Percentiles rank a stretch among this genome's conserved stretches.
These are phyloP conservation scores for Chalciporus pseudorubinellus DNA, from an alignment of 768 basidiomycete species.

Conservation along the genomic window DNA sequence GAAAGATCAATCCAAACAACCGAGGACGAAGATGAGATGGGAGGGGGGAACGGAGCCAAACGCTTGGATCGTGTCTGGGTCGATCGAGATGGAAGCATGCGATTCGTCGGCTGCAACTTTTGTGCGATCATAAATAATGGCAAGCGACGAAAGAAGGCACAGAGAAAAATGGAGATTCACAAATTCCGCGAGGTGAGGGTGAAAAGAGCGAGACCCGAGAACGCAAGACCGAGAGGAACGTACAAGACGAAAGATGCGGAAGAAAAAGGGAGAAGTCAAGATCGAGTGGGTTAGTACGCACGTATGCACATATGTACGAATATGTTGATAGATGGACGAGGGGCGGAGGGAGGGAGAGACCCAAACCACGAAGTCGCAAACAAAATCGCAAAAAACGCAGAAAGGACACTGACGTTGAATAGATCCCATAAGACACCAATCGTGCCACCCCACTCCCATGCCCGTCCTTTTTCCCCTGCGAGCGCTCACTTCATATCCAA, in stretches of 20 bases:
- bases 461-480: background rate
- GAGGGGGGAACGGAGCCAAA: background rate
- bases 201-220: too few relatives aligned
- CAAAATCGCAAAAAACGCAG: background rate
- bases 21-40: too few relatives aligned
- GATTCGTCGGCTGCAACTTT: background rate
- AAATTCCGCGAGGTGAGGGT: background rate
- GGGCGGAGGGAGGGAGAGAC: too few relatives aligned
- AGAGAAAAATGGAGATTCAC: background rate
- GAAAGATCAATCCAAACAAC: background rate
- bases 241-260: too few relatives aligned
- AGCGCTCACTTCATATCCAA: constrained; percentile 27
- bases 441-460: constrained; percentile 7
- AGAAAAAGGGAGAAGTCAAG: too few relatives aligned
- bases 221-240: too few relatives aligned
- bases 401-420: constrained; percentile 7
- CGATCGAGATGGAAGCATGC: too few relatives aligned
- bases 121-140: background rate
- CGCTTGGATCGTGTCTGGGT: background rate
- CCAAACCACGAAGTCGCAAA: too few relatives aligned
- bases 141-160: background rate
- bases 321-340: too few relatives aligned
- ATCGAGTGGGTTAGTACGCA: too few relatives aligned
- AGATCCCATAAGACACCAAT: constrained; percentile 6
- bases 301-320: too few relatives aligned